Conservation (phyloP, 2,329 filamentous ascomycete species). For the Penicillium sp. region DNA sequence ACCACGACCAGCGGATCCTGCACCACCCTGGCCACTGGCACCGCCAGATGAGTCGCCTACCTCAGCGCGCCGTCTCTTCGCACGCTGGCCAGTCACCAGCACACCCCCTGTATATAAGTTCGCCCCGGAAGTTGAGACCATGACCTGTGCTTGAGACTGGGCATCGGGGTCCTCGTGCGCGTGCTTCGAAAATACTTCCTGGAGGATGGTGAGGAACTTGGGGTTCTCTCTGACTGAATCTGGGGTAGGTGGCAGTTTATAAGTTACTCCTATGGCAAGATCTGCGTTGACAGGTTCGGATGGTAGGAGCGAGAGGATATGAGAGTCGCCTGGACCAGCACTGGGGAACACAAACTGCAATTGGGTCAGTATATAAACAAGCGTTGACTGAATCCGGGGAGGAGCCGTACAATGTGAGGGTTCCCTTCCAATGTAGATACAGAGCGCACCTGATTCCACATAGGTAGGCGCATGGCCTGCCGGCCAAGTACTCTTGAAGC, state of each 20-base stretch:
- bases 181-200: conserved; percentile 54
- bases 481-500: conserved; percentile 18
- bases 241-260: conserved; percentile 55
- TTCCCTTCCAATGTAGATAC: conserved; percentile 40
- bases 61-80: conserved; percentile 37
- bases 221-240: conserved; percentile 57
- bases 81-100: conserved; percentile 41
- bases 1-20: conserved; percentile 56
- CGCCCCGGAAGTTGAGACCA: conserved; percentile 58
- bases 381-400: background rate
- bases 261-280: conserved; percentile 56
- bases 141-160: conserved; percentile 58
- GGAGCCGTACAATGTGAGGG: conserved; percentile 39
- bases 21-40: conserved; percentile 58
- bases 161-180: conserved; percentile 57
- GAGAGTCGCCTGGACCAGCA: conserved; percentile 36
- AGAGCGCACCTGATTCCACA: conserved; percentile 27
- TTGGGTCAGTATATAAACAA: conserved; percentile 13
- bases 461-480: conserved; percentile 17
- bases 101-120: conserved; percentile 52
- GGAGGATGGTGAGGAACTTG: conserved; percentile 55
- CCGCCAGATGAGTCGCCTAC: conserved; percentile 51
- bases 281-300: conserved; percentile 52
- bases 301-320: conserved; percentile 57
- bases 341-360: conserved; percentile 51